phyloP scores from a whole-genome alignment of 352 stramenopile species.

The Phytopythium kandeliae region DNA sequence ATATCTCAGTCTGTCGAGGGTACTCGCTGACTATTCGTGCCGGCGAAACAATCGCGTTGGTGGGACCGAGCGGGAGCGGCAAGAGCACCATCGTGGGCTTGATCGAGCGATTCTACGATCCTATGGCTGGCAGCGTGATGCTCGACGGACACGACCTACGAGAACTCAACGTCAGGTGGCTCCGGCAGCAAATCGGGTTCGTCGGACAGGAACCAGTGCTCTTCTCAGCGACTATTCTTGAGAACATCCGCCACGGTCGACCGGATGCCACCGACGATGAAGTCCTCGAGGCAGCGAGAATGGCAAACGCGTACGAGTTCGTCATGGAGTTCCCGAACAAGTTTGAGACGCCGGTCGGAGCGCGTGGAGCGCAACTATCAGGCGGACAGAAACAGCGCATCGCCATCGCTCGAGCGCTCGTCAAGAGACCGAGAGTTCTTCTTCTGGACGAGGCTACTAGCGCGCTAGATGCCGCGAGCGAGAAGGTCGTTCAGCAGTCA shows the following conservation, averaged over 20 bases:
- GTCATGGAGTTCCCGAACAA: slow-evolving; percentile 74
- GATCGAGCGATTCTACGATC: slow-evolving; percentile 60
- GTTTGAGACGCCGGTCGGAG: slow-evolving; percentile 88
- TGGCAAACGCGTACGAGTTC: slow-evolving; percentile 31
- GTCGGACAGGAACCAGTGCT: slow-evolving; percentile 88
- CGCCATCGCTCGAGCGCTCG: slow-evolving; percentile 82
- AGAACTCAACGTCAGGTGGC: slow-evolving; percentile 54
- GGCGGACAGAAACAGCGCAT: slow-evolving; percentile 90
- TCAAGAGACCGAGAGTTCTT: slow-evolving; percentile 86
- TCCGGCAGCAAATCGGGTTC: slow-evolving; percentile 57
- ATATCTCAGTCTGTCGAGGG: slow-evolving; percentile 23
- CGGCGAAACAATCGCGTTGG: slow-evolving; percentile 50
- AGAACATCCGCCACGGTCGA: slow-evolving; percentile 13
- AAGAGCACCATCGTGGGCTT: slow-evolving; percentile 57
- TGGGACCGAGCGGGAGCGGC: slow-evolving; percentile 46
- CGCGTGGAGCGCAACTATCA: slow-evolving; percentile 63
- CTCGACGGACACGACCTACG: slow-evolving; percentile 56
- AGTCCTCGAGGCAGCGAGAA: slow-evolving; percentile 3
- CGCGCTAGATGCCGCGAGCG: slow-evolving; percentile 76
- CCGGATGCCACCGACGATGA: slow-evolving; percentile 3
- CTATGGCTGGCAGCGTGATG: slow-evolving; percentile 22
- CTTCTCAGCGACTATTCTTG: slow-evolving; percentile 51
- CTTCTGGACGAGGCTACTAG: slow-evolving; percentile 90
- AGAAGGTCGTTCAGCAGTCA: slow-evolving; percentile 77
- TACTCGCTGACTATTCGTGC: slow-evolving; percentile 36